A percentile compares a stretch with the other conserved stretches of the same genome.
These are phyloP conservation scores for Exophiala phaeomuriformis DNA, from an alignment of 2,329 filamentous ascomycete species.

Conservation along the genomic window DNA sequence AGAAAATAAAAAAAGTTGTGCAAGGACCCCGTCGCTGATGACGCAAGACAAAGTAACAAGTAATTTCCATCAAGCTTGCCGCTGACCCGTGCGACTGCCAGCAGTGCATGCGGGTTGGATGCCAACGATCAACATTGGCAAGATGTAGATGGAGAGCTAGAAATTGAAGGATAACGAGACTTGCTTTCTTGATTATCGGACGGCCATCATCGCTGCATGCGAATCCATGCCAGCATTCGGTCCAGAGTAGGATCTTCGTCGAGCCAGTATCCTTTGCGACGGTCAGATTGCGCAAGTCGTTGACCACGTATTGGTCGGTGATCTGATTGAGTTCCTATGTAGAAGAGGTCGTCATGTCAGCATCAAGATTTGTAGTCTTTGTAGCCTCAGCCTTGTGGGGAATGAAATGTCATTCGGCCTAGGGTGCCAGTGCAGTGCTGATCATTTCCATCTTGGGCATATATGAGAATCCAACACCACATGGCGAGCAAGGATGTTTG, in stretches of 20 bases:
- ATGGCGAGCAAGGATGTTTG: slow-evolving; percentile 6
- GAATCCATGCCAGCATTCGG: slow-evolving; percentile 43
- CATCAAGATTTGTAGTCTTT: slow-evolving; percentile 1
- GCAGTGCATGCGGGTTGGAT: too few species aligned
- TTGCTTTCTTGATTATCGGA: not conserved
- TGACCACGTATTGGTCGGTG: slow-evolving; percentile 51
- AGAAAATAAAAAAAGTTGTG: too few species aligned
- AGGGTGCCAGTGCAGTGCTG: slow-evolving; percentile 1
- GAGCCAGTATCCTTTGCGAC: slow-evolving; percentile 54
- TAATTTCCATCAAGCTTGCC: too few species aligned
- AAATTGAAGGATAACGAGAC: not conserved
- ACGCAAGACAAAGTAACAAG: too few species aligned
- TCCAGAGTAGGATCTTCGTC: slow-evolving; percentile 52
- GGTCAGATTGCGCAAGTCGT: slow-evolving; percentile 49
- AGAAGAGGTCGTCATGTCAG: slow-evolving; percentile 2
- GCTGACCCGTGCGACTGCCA: too few species aligned
- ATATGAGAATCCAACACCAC: slow-evolving; percentile 2
- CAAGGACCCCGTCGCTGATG: too few species aligned
- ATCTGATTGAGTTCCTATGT: slow-evolving; percentile 50
- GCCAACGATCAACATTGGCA: not conserved
- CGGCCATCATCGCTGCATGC: slow-evolving; percentile 30
- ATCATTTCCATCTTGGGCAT: slow-evolving; percentile 19
- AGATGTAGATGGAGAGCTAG: not conserved
- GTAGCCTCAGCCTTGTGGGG: not conserved
- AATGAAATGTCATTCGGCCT: too few species aligned